Evolutionary conservation across 345 rosid genomes (phyloP).

Genomic region (Eucalyptus curtisii): DNA sequence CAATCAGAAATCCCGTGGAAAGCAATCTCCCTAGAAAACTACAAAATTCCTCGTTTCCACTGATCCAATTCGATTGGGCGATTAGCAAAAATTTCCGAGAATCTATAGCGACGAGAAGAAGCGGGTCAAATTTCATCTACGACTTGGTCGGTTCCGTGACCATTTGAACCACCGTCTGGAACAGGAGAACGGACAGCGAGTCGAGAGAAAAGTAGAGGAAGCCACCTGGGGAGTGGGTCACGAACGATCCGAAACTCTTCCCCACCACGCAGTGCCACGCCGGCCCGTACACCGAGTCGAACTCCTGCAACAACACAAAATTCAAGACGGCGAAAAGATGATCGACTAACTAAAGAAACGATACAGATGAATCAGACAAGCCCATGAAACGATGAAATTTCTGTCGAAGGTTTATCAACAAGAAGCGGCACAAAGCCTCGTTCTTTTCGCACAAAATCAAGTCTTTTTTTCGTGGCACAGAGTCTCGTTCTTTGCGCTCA

Average conservation of each 20-base stretch:
- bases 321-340: not conserved
- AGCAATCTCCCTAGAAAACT: not conserved
- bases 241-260: conserved; percentile 28
- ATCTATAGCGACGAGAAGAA: not conserved
- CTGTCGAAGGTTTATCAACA: not conserved
- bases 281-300: conserved; percentile 23
- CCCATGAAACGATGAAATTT: not conserved
- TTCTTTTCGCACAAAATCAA: not conserved
- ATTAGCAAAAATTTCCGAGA: not conserved
- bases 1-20: not conserved
- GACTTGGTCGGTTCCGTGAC: not conserved
- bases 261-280: conserved; percentile 48
- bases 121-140: not conserved
- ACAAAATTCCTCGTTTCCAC: not conserved
- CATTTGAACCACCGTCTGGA: conserved; percentile 22
- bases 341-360: not conserved
- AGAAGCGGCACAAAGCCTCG: not conserved
- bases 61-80: not conserved
- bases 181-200: conserved; percentile 15
- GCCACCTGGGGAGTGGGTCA: conserved; percentile 24
- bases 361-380: not conserved
- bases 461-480: not conserved
- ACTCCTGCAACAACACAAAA: conserved; percentile 2
- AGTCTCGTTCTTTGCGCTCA: not conserved
- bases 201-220: conserved; percentile 28